These are phyloP conservation scores for Achaetomiella virescens DNA, from an alignment of 495 filamentous ascomycete genomes.

Conservation along the genomic window DNA sequence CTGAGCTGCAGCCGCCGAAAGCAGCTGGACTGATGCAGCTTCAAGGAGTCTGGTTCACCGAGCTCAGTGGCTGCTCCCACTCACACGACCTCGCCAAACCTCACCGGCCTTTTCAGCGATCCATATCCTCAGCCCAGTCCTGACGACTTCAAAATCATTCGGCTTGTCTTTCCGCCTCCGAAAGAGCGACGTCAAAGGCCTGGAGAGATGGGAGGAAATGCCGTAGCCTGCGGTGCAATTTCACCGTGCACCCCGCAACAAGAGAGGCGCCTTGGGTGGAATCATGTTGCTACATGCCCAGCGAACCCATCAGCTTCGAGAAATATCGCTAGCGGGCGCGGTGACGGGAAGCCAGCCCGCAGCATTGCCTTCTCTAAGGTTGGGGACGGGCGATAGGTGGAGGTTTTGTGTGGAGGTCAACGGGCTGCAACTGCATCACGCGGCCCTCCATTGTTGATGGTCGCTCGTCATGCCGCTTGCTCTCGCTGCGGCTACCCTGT, in stretches of 20 bases:
- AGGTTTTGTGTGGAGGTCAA: slow-evolving; percentile 17
- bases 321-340: not conserved
- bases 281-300: slow-evolving; percentile 1
- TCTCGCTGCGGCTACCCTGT: not conserved
- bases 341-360: not conserved
- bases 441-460: slow-evolving; percentile 19
- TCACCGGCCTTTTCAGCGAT: slow-evolving; percentile 12
- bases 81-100: slow-evolving; percentile 12
- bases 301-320: not conserved
- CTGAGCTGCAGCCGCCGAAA: slow-evolving; percentile 28
- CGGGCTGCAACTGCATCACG: slow-evolving; percentile 27
- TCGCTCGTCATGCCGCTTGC: slow-evolving; percentile 12
- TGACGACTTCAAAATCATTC: not conserved
- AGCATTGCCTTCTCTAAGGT: not conserved
- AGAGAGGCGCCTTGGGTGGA: slow-evolving; percentile 3
- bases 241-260: slow-evolving; percentile 9
- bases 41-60: slow-evolving; percentile 18
- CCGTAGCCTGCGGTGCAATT: slow-evolving; percentile 26
- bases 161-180: slow-evolving; percentile 3
- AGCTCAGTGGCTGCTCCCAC: slow-evolving; percentile 13
- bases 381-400: not conserved
- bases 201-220: slow-evolving; percentile 1
- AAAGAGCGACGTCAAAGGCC: not conserved
- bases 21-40: slow-evolving; percentile 22
- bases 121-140: not conserved